Percentiles rank a stretch among this genome's conserved stretches.
These are phyloP conservation scores for Hypholoma fasciculare DNA, from an alignment of 768 basidiomycete genomes.

Conservation along the genomic window DNA sequence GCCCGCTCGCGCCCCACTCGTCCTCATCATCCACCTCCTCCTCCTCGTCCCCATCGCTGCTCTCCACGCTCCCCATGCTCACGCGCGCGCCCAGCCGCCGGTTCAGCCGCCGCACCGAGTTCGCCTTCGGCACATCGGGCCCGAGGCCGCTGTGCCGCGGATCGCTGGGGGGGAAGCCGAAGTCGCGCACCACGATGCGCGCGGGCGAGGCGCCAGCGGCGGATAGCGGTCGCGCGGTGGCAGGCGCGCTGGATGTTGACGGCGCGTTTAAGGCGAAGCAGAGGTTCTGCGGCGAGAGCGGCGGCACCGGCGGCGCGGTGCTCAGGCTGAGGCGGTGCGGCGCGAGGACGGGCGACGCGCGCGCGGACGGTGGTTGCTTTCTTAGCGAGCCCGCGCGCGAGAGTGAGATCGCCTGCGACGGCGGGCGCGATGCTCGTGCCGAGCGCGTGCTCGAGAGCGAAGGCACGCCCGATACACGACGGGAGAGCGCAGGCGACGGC, in stretches of 20 bases:
- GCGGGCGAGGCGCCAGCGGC: neutral
- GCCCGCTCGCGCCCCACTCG: slow-evolving; percentile 21
- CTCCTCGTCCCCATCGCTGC: slow-evolving; percentile 26
- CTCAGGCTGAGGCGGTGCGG: slow-evolving; percentile 17
- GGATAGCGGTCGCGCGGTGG: neutral
- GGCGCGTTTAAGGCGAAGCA: slow-evolving; percentile 9
- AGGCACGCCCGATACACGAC: slow-evolving; percentile 38
- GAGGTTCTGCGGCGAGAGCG: slow-evolving; percentile 12
- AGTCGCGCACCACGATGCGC: slow-evolving; percentile 45
- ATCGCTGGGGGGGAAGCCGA: slow-evolving; percentile 34
- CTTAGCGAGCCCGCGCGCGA: neutral
- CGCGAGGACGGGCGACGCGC: slow-evolving; percentile 17
- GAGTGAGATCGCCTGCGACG: slow-evolving; percentile 22
- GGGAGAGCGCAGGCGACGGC: slow-evolving; percentile 54
- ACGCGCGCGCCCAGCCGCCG: slow-evolving; percentile 22
- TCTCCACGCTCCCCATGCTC: slow-evolving; percentile 20
- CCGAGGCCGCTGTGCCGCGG: slow-evolving; percentile 41
- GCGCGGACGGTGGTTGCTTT: slow-evolving; percentile 4
- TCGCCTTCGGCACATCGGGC: slow-evolving; percentile 38
- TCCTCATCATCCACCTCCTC: slow-evolving; percentile 16
- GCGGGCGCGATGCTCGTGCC: slow-evolving; percentile 25
- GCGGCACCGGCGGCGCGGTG: neutral
- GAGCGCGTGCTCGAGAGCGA: slow-evolving; percentile 28
- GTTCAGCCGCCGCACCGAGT: slow-evolving; percentile 34
- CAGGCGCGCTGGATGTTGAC: neutral